Conservation (phyloP, 768 basidiomycete species). For the Leccinum pellstonianum region DNA sequence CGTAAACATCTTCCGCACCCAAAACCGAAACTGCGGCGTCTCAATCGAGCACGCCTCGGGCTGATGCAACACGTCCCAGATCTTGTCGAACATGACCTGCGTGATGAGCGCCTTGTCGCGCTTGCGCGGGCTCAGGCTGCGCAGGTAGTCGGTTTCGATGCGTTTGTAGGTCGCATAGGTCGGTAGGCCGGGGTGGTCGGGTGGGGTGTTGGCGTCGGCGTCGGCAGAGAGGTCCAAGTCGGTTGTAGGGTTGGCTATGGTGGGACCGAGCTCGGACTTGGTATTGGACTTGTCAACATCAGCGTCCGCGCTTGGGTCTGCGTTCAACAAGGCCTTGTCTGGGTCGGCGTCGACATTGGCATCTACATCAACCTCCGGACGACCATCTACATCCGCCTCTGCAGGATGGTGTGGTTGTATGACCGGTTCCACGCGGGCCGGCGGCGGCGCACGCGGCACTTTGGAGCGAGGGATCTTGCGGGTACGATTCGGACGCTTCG, state of each 20-base stretch:
- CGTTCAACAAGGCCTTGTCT: not conserved
- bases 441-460: not conserved
- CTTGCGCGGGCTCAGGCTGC: slow-evolving; percentile 55
- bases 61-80: slow-evolving; percentile 64
- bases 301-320: not conserved
- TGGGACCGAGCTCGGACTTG: not conserved
- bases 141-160: slow-evolving; percentile 58
- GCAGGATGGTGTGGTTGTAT: not conserved
- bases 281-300: not conserved
- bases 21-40: slow-evolving; percentile 75
- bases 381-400: not conserved
- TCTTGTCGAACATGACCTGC: slow-evolving; percentile 65
- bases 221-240: not conserved
- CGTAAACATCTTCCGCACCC: slow-evolving; percentile 81
- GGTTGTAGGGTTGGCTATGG: not conserved
- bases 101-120: slow-evolving; percentile 72
- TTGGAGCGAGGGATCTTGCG: not conserved
- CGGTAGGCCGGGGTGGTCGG: slow-evolving; percentile 52
- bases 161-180: slow-evolving; percentile 58
- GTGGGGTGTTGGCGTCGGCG: not conserved
- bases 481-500: not conserved
- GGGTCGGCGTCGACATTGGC: not conserved
- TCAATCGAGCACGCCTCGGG: slow-evolving; percentile 44
- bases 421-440: slow-evolving; percentile 1
- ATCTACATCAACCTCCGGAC: not conserved